A percentile compares a stretch with the other conserved stretches of the same genome.
Conservation (phyloP, 345 rosid species). For the Syzygium aromaticum region DNA sequence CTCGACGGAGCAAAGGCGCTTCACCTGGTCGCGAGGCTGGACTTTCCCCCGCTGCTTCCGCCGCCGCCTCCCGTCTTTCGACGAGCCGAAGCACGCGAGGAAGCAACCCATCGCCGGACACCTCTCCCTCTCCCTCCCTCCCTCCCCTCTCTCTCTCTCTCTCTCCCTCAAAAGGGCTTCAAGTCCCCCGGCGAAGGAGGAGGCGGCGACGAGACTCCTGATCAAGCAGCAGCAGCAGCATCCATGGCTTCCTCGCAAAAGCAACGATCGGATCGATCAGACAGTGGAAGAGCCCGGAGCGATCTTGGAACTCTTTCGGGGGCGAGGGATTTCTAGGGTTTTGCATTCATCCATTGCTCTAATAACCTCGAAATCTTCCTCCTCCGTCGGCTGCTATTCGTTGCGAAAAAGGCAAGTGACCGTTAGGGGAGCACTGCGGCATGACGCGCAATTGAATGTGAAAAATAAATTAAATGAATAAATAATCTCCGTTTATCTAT, state of each 20-base stretch:
- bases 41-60: constrained; percentile 27
- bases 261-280: not conserved
- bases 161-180: not conserved
- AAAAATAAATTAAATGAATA: not conserved
- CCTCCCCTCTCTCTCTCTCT: not conserved
- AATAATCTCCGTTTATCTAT: not conserved
- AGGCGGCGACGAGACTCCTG: not conserved
- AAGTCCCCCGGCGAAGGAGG: not conserved
- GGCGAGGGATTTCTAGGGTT: not conserved
- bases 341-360: not conserved
- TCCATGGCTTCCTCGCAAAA: not conserved
- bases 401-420: constrained; percentile 6
- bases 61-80: constrained; percentile 55
- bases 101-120: constrained; percentile 63
- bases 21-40: constrained; percentile 38
- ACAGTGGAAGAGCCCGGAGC: not conserved
- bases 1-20: not conserved
- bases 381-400: not conserved
- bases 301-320: not conserved
- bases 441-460: not conserved
- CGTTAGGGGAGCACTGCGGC: constrained; percentile 1
- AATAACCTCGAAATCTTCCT: not conserved
- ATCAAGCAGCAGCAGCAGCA: not conserved
- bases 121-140: not conserved
- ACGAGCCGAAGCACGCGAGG: constrained; percentile 73